phyloP scores from a whole-genome alignment of 345 rosid species.

The Moringa oleifera region DNA sequence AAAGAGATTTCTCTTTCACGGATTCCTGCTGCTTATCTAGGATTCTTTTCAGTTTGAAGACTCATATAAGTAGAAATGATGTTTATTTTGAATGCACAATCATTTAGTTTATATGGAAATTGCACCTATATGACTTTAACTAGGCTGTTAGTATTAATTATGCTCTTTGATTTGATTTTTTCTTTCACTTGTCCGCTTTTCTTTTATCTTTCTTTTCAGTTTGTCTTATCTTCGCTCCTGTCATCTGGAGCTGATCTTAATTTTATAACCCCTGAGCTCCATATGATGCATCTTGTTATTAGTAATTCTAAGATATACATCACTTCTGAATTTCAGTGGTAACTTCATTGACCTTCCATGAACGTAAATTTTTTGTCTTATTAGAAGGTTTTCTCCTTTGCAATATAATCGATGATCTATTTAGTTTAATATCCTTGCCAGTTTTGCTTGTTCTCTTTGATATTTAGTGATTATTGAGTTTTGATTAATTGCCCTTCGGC shows the following conservation, averaged over 20 bases:
- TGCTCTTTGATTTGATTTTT: no score
- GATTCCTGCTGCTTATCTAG: not conserved
- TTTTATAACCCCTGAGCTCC: no score
- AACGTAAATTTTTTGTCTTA: not conserved
- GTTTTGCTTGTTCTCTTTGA: conserved; percentile 1
- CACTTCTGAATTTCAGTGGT: no score
- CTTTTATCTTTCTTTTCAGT: not conserved
- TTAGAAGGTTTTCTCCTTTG: not conserved
- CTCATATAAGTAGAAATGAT: not conserved
- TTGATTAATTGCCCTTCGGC: conserved; percentile 25
- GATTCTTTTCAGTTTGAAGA: not conserved
- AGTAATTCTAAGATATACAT: no score
- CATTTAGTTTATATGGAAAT: no score
- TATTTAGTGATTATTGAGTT: conserved; percentile 3
- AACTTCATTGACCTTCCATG: not conserved
- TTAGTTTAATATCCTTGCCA: not conserved
- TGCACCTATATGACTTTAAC: not conserved
- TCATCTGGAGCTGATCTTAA: not conserved
- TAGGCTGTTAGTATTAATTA: not conserved
- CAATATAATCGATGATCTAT: no score
- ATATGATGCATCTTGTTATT: no score
- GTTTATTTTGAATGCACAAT: no score
- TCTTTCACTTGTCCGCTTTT: no score
- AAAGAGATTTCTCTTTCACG: no score
- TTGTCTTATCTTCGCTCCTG: not conserved